Evolutionary conservation across 176 grass and related monocot species (phyloP), one percentile per base, ranked within the genome.

Genomic region (Luzula sylvatica): DNA sequence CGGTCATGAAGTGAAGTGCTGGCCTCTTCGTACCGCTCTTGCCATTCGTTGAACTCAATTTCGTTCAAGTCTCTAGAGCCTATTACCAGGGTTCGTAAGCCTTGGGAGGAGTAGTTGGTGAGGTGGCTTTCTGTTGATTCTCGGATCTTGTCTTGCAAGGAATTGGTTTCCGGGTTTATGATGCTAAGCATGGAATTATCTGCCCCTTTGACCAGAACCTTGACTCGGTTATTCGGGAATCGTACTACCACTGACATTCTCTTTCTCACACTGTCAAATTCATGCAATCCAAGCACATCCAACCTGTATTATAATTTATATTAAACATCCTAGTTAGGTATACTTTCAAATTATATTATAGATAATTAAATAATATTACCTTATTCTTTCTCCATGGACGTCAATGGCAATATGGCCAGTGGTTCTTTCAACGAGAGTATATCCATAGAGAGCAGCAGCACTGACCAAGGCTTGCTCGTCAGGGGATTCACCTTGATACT

Each of bases 211-310:
- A 90, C 93, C 76, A 98, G 86, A 82, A 98, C 93, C 57, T 87
- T 98, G 58, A 83, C 86, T 42, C 51, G 66, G 68, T 83, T 86
- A 38, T 98, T 74, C 7, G 93, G 86, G 76, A 98, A 83, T 54
- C 78, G 84, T 71, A 98, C 84, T 38, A 98, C 75, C 46, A 98
- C 93, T 42, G 93, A 98, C 93, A 98, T 98, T 77, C 85, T 90
- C 82, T 98, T 98, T 54, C 93, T 73, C 60, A 90, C 68, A 23
- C 93, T 98, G 38, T 98, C 93, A 46, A 98, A 98, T 77, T 98
- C 93, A 62, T 98, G 93, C 12, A 98, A 85, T 72, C 93, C 93
- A 68, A 98, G 85, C 55, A 98, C 93, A 83, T 98, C 93, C 69
- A 92, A 66, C 86, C 93, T 98, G 86, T 42, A 74, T 13, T 50